Base-by-base conservation (phyloP, 108 stramenopile species). In the Thalassiosira profunda region DNA sequence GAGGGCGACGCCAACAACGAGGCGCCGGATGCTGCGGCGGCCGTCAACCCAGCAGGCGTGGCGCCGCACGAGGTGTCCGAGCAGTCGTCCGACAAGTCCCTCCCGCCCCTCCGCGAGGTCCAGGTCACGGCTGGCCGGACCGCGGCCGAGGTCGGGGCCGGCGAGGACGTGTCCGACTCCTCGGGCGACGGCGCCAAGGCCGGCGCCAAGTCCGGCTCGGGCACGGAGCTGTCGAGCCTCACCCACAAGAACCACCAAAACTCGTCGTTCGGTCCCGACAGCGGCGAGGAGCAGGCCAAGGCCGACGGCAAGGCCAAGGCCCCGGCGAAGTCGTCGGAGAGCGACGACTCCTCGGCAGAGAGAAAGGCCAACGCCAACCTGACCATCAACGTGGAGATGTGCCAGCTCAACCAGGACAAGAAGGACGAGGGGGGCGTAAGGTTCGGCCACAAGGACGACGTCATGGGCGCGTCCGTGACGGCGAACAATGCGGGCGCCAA, bases 401-500 rank as follows among this genome's bases (percentile, higher is more conserved):
- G 62, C 68, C 79, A 43, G 71, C 66, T 73, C 14, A 76, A 84
- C 63, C 72, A 80, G 42, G 66, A 63, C 51, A 84, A 63, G 62
- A 64, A 58, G 18, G 72, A 76, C 30, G 71, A 40, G 5, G 59
- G 67, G 40, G 52, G 49, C 29, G 72, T 52, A 12, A 47, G 70
- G 29, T 49, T 58, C 30, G 71, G 67, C 6, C 84, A 84, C 34
- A 91, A 83, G 63, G 93, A 94, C 68, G 90, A 91, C 68, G 93
- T 94, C 21, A 91, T 84, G 59, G 93, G 93, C 20, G 90, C 79
- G 1, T 84, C 77, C 15, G 93, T 94, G 8, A 94, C 93, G 14
- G 88, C 90, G 0, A 94, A 94, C 63, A 94, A 94, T 74, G 93
- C 93, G 5, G 74, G 66, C 15, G 93, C 93, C 23, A 72, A 88